These are phyloP conservation scores for Adansonia gregorii DNA, from an alignment of 441 rosid species.

Conservation along the genomic window DNA sequence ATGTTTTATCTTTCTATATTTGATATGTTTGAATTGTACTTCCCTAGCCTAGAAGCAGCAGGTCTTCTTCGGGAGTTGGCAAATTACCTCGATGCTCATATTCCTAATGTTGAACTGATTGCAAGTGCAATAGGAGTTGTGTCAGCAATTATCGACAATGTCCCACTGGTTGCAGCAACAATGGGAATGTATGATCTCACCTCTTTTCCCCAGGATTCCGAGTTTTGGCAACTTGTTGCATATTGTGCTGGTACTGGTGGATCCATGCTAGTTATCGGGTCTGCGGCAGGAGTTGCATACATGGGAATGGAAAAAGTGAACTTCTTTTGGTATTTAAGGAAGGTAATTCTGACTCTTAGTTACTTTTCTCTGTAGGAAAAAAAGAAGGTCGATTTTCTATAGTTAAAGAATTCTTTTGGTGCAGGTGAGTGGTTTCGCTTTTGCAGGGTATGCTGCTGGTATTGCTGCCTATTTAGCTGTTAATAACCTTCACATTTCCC, in stretches of 20 bases:
- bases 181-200: slow-evolving; percentile 97
- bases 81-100: slow-evolving; percentile 82
- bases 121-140: slow-evolving; percentile 82
- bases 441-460: slow-evolving; percentile 92
- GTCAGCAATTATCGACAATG: slow-evolving; percentile 90
- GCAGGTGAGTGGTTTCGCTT: slow-evolving; percentile 93
- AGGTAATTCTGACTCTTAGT: slow-evolving; percentile 45
- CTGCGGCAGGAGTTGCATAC: slow-evolving; percentile 92
- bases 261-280: slow-evolving; percentile 81
- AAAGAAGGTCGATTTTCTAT: background rate
- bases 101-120: slow-evolving; percentile 69
- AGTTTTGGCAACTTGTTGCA: slow-evolving; percentile 93
- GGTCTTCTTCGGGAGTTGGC: slow-evolving; percentile 90
- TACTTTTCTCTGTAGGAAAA: background rate
- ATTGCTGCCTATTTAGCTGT: slow-evolving; percentile 72
- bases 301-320: slow-evolving; percentile 95
- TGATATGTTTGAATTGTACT: slow-evolving; percentile 18
- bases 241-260: slow-evolving; percentile 95
- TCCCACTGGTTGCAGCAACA: slow-evolving; percentile 89
- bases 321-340: slow-evolving; percentile 91
- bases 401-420: slow-evolving; percentile 9
- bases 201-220: slow-evolving; percentile 78
- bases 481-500: slow-evolving; percentile 51
- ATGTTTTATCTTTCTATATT: background rate
- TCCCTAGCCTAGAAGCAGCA: slow-evolving; percentile 84